Percentiles rank a stretch among this genome's conserved stretches.
phyloP scores from a whole-genome alignment of 371 early-diverging fungal species.

The Mucor sp. region DNA sequence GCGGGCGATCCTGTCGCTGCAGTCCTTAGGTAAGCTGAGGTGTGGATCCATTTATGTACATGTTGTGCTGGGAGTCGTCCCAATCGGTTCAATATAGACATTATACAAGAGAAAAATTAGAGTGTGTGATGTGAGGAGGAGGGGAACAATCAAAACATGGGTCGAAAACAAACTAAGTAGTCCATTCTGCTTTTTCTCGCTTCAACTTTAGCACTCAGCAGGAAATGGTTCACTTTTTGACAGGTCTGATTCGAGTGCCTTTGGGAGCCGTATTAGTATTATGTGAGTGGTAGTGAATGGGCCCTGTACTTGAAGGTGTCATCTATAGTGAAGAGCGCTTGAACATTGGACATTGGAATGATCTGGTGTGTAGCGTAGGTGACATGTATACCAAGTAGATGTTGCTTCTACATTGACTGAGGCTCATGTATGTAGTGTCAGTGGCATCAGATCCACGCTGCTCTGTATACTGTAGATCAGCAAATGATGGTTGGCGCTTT shows the following conservation, averaged over 20 bases:
- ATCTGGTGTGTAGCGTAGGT: too few relatives aligned
- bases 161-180: slow-evolving; percentile 3
- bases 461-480: too few relatives aligned
- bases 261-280: too few relatives aligned
- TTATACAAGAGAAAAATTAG: background rate
- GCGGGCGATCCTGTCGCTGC: background rate
- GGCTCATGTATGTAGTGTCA: too few relatives aligned
- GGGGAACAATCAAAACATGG: slow-evolving; percentile 3
- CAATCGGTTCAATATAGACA: slow-evolving; percentile 9
- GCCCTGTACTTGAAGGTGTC: too few relatives aligned
- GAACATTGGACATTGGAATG: too few relatives aligned
- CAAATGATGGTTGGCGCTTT: too few relatives aligned
- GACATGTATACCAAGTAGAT: too few relatives aligned
- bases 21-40: background rate
- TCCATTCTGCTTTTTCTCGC: background rate
- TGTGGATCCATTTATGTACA: background rate
- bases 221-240: background rate
- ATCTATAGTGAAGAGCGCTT: too few relatives aligned
- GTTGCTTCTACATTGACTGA: too few relatives aligned
- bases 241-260: background rate
- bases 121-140: background rate
- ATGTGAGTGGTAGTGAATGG: too few relatives aligned
- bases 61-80: background rate
- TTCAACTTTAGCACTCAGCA: background rate
- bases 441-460: too few relatives aligned